Base-by-base conservation (phyloP, 805 yeast species). In the Nakazawaea populi region DNA sequence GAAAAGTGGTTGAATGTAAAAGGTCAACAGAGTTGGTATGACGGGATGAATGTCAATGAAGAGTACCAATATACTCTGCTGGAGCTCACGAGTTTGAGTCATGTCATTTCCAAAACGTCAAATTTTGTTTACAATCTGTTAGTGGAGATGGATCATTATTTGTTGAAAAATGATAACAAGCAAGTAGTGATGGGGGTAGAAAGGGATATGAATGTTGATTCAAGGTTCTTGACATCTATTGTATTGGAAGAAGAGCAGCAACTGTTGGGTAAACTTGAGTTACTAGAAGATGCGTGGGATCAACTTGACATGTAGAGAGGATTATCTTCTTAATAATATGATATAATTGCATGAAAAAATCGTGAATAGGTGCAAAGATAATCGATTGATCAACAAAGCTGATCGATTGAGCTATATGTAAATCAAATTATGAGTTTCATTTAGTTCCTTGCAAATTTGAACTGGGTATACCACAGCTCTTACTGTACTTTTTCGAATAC, bases 31-130 rank as follows among this genome's bases (percentile, higher is more conserved):
- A 59, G 65, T 1, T 81, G 87, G 87, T 76, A 72, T 43, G 57
- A 64, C 3, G 71, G 69, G 37, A 61, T 82, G 12, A 73, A 73
- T 14, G 72, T 75, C 11, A 72, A 75, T 56, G 89, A 83, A 57
- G 58, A 69, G 6, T 83, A 83, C 58, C 56, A 60, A 14, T 77
- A 64, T 52, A 58, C 71, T 1, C 56, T 54, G 12, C 46, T 57
- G 0, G 87, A 83, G 44, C 49, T 64, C 7, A 55, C 59, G 14
- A 14, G 57, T 5, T 52, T 75, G 1, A 59, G 75, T 28, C 51
- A 58, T 48, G 69, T 70, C 3, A 52, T 58, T 1, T 63, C 64
- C 40, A 47, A 50, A 5, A 53, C 64, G 0, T 46, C 65, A 7
- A 64, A 50, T 37, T 6, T 10, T 18, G 31, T 50, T 7, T 36